These are phyloP conservation scores for Scenedesmus sp. DNA, from an alignment of 163 green algal genomes.

Conservation along the genomic window DNA sequence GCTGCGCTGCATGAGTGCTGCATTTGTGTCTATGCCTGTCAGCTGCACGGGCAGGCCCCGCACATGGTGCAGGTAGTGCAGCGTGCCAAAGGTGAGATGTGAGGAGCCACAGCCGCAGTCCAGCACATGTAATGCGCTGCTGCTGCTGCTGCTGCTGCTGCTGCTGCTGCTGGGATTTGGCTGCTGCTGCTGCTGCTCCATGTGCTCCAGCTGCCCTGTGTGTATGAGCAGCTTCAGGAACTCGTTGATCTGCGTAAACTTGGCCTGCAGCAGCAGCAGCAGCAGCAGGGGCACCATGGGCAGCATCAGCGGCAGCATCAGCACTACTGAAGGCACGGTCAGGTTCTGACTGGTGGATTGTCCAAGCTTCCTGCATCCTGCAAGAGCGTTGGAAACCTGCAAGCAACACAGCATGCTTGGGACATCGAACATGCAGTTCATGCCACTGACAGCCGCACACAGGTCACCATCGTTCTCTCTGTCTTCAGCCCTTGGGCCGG, in stretches of 20 bases:
- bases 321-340: no score
- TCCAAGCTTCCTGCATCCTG: no score
- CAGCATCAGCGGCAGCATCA: background rate
- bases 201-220: constrained; percentile 56
- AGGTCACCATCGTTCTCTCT: no score
- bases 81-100: constrained; percentile 69
- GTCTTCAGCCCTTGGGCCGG: background rate
- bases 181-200: constrained; percentile 32
- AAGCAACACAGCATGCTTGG: no score
- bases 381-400: no score
- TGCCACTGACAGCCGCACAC: no score
- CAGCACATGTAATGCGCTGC: constrained; percentile 58
- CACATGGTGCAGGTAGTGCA: constrained; percentile 70
- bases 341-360: no score
- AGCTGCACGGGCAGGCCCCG: constrained; percentile 48
- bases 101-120: constrained; percentile 71
- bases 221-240: constrained; percentile 73
- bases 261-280: constrained; percentile 54
- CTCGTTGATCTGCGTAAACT: constrained; percentile 74
- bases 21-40: constrained; percentile 67
- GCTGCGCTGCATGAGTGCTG: constrained; percentile 59
- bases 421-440: no score
- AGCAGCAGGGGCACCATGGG: background rate
- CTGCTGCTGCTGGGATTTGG: constrained; percentile 3
- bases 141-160: constrained; percentile 50